Evolutionary conservation across 768 basidiomycete genomes (phyloP).

Genomic region (Sporobolomyces roseus): DNA sequence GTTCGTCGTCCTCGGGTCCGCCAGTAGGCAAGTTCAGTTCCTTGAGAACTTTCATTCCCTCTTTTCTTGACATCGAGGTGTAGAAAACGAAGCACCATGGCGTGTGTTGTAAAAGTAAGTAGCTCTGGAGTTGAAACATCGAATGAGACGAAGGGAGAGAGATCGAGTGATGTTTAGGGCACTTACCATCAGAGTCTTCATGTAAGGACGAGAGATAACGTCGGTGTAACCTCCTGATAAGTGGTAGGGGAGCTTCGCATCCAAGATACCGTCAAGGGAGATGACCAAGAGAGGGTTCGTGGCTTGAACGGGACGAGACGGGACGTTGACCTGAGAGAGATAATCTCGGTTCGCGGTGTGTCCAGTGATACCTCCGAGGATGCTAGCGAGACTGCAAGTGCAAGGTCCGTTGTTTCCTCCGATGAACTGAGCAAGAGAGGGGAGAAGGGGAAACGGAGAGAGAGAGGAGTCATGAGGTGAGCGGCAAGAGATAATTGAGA

Average conservation of each 20-base stretch:
- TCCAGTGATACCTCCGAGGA: background rate
- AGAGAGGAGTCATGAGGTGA: background rate
- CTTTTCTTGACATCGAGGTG: slow-evolving; percentile 14
- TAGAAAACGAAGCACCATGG: slow-evolving; percentile 31
- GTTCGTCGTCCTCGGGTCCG: slow-evolving; percentile 37
- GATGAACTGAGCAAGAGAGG: background rate
- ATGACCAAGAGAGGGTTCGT: slow-evolving; percentile 24
- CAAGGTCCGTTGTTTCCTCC: background rate
- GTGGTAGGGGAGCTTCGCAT: slow-evolving; percentile 25
- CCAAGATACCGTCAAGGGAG: slow-evolving; percentile 29
- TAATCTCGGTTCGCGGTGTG: slow-evolving; percentile 2
- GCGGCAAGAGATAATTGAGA: background rate
- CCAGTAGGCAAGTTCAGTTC: slow-evolving; percentile 34
- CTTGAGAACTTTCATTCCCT: slow-evolving; percentile 16
- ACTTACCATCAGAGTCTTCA: slow-evolving; percentile 17
- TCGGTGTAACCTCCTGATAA: slow-evolving; percentile 30
- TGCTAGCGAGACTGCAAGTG: background rate
- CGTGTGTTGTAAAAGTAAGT: slow-evolving; percentile 17
- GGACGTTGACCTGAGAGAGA: slow-evolving; percentile 6
- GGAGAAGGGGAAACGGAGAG: background rate
- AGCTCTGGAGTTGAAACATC: slow-evolving; percentile 2
- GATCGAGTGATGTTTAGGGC: background rate
- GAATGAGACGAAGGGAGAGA: background rate
- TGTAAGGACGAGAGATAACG: slow-evolving; percentile 24
- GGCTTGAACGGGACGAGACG: background rate